A percentile compares a stretch with the other conserved stretches of the same genome.
phyloP scores from a whole-genome alignment of 2,329 filamentous ascomycete genomes.

The Fusarium albidum region DNA sequence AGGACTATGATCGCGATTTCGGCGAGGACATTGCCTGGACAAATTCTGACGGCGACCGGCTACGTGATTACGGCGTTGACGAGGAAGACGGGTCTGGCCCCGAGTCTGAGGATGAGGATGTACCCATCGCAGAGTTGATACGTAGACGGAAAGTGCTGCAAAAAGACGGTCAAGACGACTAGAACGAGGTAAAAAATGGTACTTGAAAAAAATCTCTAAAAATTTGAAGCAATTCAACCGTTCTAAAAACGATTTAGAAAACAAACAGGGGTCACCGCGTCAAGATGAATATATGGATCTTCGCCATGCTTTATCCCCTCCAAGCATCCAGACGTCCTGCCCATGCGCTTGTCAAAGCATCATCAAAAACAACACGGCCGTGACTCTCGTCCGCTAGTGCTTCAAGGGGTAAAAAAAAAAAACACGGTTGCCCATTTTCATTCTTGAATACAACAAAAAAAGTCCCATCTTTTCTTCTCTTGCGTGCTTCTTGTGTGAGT shows the following conservation, averaged over 20 bases:
- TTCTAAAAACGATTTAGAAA: conserved; percentile 18
- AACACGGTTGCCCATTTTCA: conserved; percentile 39
- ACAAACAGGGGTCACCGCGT: not conserved
- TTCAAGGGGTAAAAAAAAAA: conserved; percentile 28
- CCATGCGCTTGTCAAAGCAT: conserved; percentile 25
- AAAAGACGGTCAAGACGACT: conserved; percentile 44
- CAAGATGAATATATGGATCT: conserved; percentile 3
- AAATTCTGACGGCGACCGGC: conserved; percentile 77
- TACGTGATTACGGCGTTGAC: conserved; percentile 82
- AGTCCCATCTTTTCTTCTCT: conserved; percentile 25
- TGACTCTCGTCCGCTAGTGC: conserved; percentile 26
- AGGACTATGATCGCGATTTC: conserved; percentile 56
- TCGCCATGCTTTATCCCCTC: conserved; percentile 20
- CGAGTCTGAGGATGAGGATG: conserved; percentile 58
- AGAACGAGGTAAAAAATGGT: conserved; percentile 33
- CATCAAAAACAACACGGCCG: conserved; percentile 37
- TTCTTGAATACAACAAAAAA: conserved; percentile 39
- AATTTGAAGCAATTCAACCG: conserved; percentile 26
- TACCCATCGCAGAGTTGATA: conserved; percentile 75
- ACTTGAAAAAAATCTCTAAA: conserved; percentile 11
- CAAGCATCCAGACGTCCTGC: conserved; percentile 34
- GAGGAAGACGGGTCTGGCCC: conserved; percentile 67
- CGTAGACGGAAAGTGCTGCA: conserved; percentile 57
- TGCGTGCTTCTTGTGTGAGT: conserved; percentile 23
- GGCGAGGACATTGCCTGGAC: conserved; percentile 65